These are phyloP conservation scores for Verticillium nonalfalfae DNA, from an alignment of 2,329 filamentous ascomycete genomes.

Conservation along the genomic window DNA sequence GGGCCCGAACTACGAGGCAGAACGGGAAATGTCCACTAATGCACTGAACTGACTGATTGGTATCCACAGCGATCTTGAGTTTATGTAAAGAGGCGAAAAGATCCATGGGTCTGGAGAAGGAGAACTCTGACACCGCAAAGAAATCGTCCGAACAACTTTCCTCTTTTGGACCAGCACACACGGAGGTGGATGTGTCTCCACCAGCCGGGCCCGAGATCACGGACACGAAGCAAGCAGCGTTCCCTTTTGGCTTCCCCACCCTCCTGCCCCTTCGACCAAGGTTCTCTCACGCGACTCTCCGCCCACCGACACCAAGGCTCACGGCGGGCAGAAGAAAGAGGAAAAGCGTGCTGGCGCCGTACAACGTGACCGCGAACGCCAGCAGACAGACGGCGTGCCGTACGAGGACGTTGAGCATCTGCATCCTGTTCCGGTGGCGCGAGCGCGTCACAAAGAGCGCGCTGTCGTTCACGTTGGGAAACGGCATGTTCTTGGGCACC, in stretches of 20 bases:
- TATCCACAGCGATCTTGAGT: too few relatives aligned
- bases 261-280: too few relatives aligned
- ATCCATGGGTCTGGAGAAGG: background rate
- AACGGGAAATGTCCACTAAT: too few relatives aligned
- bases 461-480: constrained; percentile 24
- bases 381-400: background rate
- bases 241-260: background rate
- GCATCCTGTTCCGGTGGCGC: background rate
- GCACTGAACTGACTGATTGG: too few relatives aligned
- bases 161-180: background rate
- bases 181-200: background rate
- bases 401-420: background rate
- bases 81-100: too few relatives aligned
- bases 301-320: background rate
- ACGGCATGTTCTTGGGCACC: constrained; percentile 20
- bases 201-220: background rate
- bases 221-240: background rate
- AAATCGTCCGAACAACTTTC: background rate
- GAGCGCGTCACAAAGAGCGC: background rate
- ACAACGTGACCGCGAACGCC: background rate
- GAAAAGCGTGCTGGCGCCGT: background rate
- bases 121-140: background rate
- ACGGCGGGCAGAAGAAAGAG: background rate
- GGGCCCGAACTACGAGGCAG: background rate
- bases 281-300: too few relatives aligned